phyloP scores from a whole-genome alignment of 768 basidiomycete genomes.

The Hirschioporus abietinus region DNA sequence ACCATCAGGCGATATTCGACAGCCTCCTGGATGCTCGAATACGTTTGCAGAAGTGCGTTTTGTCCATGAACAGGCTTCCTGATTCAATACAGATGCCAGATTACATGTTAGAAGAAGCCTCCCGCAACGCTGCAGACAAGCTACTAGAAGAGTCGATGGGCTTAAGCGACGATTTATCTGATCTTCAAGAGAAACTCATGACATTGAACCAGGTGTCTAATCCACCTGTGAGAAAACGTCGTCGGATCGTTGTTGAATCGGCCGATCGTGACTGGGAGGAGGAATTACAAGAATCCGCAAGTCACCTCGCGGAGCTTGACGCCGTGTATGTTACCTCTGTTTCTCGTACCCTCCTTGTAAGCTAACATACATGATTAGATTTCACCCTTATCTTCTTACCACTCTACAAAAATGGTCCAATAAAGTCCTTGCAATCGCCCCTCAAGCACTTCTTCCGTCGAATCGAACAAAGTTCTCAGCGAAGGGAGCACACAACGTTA shows the following conservation, averaged over 20 bases:
- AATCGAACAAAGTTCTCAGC: constrained; percentile 65
- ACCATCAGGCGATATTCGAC: constrained; percentile 73
- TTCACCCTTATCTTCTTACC: constrained; percentile 68
- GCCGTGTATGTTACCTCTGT: constrained; percentile 36
- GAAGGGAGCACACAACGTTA: constrained; percentile 48
- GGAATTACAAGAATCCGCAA: constrained; percentile 39
- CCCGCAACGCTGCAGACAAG: constrained; percentile 37
- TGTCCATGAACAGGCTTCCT: constrained; percentile 62
- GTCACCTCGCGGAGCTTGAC: constrained; percentile 42
- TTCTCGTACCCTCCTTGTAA: constrained; percentile 7
- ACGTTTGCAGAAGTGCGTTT: constrained; percentile 76
- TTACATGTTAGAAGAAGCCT: background rate
- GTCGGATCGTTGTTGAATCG: constrained; percentile 32
- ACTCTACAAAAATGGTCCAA: constrained; percentile 92
- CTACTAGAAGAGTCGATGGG: constrained; percentile 56
- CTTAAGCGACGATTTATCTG: constrained; percentile 63
- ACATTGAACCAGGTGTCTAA: constrained; percentile 38
- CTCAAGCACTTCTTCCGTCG: constrained; percentile 64
- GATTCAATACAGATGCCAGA: constrained; percentile 28
- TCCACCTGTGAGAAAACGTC: constrained; percentile 54
- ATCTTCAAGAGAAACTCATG: constrained; percentile 18
- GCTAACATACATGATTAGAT: constrained; percentile 23
- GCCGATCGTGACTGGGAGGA: constrained; percentile 26
- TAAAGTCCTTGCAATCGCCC: constrained; percentile 91
- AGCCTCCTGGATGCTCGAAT: constrained; percentile 86